These are phyloP conservation scores for Pseudonectria foliicola DNA, from an alignment of 2,329 filamentous ascomycete species.

Conservation along the genomic window DNA sequence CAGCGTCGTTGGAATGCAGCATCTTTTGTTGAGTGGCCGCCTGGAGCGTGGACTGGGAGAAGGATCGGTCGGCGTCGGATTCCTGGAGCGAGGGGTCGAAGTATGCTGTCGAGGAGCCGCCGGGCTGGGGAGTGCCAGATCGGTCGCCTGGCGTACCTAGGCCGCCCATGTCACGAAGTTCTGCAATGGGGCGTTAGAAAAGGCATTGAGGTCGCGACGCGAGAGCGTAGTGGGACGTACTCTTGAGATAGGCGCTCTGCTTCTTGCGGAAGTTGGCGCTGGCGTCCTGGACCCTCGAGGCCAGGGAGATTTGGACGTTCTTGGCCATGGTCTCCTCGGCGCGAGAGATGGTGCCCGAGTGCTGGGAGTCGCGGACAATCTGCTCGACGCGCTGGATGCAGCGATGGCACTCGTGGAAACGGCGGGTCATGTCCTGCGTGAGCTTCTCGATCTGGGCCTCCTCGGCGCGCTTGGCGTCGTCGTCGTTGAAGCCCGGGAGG, in stretches of 20 bases:
- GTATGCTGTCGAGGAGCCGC: conserved; percentile 42
- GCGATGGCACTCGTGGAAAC: conserved; percentile 84
- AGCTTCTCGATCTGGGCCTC: conserved; percentile 84
- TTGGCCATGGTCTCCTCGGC: conserved; percentile 93
- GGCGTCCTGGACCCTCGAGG: conserved; percentile 80
- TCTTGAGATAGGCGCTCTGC: conserved; percentile 92
- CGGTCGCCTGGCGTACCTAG: conserved; percentile 43
- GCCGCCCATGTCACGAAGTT: conserved; percentile 66
- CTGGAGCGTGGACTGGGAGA: conserved; percentile 82
- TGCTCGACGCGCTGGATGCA: conserved; percentile 81
- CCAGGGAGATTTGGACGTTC: conserved; percentile 90
- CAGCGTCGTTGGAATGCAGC: conserved; percentile 69
- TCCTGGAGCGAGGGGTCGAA: conserved; percentile 84
- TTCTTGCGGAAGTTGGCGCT: conserved; percentile 94
- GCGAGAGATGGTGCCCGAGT: conserved; percentile 62
- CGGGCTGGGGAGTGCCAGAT: conserved; percentile 41
- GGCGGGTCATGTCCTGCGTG: conserved; percentile 82
- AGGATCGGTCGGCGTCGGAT: conserved; percentile 86
- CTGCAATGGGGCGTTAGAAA: conserved; percentile 33
- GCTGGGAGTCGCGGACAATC: conserved; percentile 76
- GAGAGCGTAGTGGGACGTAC: conserved; percentile 38
- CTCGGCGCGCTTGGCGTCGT: conserved; percentile 78
- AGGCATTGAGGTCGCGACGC: background rate
- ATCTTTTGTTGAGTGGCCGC: conserved; percentile 64
- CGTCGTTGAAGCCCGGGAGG: conserved; percentile 91